Evolutionary conservation across 176 grass and related monocot species (phyloP), one percentile per base, ranked within the genome.

Genomic region (Chloris gayana): DNA sequence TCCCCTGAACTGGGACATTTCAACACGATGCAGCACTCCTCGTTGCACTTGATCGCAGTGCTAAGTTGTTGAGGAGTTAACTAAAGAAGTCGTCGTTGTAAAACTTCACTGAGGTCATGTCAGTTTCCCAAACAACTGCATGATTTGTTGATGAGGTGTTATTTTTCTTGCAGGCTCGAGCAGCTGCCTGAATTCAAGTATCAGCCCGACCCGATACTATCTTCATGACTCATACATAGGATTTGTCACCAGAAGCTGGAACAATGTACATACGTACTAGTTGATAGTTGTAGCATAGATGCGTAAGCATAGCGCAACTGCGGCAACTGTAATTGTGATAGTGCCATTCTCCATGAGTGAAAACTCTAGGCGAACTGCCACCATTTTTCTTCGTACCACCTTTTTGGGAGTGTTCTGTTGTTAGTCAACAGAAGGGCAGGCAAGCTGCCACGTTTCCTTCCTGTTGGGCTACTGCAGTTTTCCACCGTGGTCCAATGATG

Each of bases 181-280:
- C 87, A 80, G 51, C 58, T 94, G 47, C 95, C 95, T 51, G 92
- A 98, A 88, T 90, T 98, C 9, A 91, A 92, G 19, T 94, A 98
- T 72, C 80, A 86, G 67, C 87, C 78, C 37, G 92, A 92, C 83
- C 90, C 95, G 56, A 93, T 98, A 37, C 54, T 94, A 24, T 69
- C 72, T 26, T 69, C 72, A 15, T 94, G 88, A 98, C 41, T 44
- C 41, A 44, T 44, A 44, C 41, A 44, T 42, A 37, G 58, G 21
- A 54, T 54, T 25, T 25, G 2, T 29, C 58, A 32, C 27, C 25
- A 53, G 64, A 49, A 65, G 45, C 77, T 71, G 64, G 64, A 45
- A 74, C 7, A 58, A 33, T 67, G 76, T 73, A 85, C 35, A 85
- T 56, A 85, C 25, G 79, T 35, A n/a, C n/a, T n/a, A 54, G 50